Evolutionary conservation across 202 grass and related monocot species (phyloP).

Genomic region (Elaeis oleifera): DNA sequence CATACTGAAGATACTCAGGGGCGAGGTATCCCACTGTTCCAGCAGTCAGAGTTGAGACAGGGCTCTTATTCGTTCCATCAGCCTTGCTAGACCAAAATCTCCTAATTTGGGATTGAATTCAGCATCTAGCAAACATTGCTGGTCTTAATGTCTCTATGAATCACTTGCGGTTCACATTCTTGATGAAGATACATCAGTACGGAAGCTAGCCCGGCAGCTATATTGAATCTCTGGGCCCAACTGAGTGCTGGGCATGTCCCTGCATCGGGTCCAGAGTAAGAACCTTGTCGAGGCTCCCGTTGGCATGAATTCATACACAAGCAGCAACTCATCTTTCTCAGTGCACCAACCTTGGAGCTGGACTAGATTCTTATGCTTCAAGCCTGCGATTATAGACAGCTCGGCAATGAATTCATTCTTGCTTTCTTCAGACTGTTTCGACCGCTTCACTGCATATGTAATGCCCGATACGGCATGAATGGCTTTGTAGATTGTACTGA

Average conservation of each 20-base stretch:
- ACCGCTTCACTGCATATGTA: constrained; percentile 48
- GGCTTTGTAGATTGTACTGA: constrained; percentile 40
- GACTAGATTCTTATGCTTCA: constrained; percentile 47
- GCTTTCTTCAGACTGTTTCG: constrained; percentile 39
- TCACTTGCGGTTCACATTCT: constrained; percentile 38
- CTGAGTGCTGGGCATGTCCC: constrained; percentile 9
- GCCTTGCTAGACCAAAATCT: constrained; percentile 52
- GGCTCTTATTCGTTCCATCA: constrained; percentile 35
- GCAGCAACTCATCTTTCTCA: constrained; percentile 41
- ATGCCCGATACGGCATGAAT: constrained; percentile 21
- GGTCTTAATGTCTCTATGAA: constrained; percentile 57
- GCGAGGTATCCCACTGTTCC: constrained; percentile 62
- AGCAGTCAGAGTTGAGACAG: constrained; percentile 37
- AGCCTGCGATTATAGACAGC: constrained; percentile 40
- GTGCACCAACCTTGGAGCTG: constrained; percentile 48
- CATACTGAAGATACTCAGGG: constrained; percentile 40
- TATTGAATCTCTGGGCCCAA: constrained; percentile 34
- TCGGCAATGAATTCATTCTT: constrained; percentile 41
- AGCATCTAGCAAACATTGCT: constrained; percentile 46
- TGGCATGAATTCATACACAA: constrained; percentile 58
- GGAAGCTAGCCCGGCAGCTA: constrained; percentile 42
- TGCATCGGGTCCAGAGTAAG: constrained; percentile 21
- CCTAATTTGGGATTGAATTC: constrained; percentile 31
- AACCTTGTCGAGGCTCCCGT: constrained; percentile 45
- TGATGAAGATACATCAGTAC: constrained; percentile 42